Evolutionary conservation across 2,329 filamentous ascomycete genomes (phyloP).

Genomic region (Cryphonectria naterciae): DNA sequence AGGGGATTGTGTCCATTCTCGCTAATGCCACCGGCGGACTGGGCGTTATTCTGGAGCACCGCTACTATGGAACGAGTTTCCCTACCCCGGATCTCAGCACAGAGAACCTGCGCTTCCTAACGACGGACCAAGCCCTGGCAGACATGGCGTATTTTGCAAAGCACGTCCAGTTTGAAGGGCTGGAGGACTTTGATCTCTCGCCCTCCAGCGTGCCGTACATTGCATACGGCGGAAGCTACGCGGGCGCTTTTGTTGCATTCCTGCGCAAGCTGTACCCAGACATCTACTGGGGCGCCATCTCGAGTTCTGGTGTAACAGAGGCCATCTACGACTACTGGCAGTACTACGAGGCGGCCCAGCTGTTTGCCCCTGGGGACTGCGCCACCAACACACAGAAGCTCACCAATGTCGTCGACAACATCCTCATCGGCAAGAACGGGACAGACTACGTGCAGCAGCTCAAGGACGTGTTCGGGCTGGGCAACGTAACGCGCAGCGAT

Average conservation of each 20-base stretch:
- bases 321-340: slow-evolving; percentile 79
- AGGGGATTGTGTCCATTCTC: slow-evolving; percentile 75
- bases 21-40: slow-evolving; percentile 73
- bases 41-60: slow-evolving; percentile 81
- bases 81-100: slow-evolving; percentile 68
- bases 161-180: slow-evolving; percentile 70
- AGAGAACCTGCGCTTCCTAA: slow-evolving; percentile 77
- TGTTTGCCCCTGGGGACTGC: slow-evolving; percentile 62
- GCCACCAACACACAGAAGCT: slow-evolving; percentile 65
- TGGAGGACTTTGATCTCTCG: slow-evolving; percentile 69
- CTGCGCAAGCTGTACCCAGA: slow-evolving; percentile 77
- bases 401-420: slow-evolving; percentile 55
- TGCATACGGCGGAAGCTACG: slow-evolving; percentile 83
- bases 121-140: slow-evolving; percentile 80
- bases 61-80: slow-evolving; percentile 82
- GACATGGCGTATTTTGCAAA: slow-evolving; percentile 81
- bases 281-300: slow-evolving; percentile 77
- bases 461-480: slow-evolving; percentile 51
- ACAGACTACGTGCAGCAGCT: slow-evolving; percentile 47
- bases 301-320: slow-evolving; percentile 77
- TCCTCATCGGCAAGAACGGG: slow-evolving; percentile 48
- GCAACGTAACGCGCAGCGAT: slow-evolving; percentile 47
- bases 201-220: slow-evolving; percentile 71
- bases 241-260: slow-evolving; percentile 78
- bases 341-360: slow-evolving; percentile 56